Conservation (phyloP, 1,284 basidiomycete genomes). For the Mycosarcoma mackinlayi region DNA sequence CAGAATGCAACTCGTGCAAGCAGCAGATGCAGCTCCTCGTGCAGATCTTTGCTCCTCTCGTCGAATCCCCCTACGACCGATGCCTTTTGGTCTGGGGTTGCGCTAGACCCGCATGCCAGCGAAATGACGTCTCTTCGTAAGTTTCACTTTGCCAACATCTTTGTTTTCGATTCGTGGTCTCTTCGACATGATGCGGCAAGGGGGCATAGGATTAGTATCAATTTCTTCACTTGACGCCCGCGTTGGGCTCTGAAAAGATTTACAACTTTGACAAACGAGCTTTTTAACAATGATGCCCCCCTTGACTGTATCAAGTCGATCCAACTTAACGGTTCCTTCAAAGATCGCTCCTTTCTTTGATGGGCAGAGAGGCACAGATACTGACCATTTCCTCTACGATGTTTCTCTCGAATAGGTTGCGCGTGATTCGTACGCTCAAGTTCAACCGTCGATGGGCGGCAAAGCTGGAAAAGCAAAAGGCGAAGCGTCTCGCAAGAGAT, state of each 20-base stretch:
- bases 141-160: constrained; percentile 13
- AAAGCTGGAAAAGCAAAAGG: constrained; percentile 63
- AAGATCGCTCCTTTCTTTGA: constrained; percentile 18
- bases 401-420: constrained; percentile 51
- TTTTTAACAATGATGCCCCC: constrained; percentile 67
- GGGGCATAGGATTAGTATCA: constrained; percentile 64
- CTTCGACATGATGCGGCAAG: not conserved
- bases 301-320: not conserved
- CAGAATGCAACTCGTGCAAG: constrained; percentile 53
- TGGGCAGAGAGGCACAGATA: not conserved
- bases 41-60: constrained; percentile 66
- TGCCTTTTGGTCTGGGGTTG: constrained; percentile 66
- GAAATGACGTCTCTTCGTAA: constrained; percentile 56
- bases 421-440: constrained; percentile 62
- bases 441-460: constrained; percentile 66
- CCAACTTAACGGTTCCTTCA: not conserved
- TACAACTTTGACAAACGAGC: constrained; percentile 67
- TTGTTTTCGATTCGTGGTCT: not conserved
- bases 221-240: constrained; percentile 68
- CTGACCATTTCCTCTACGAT: constrained; percentile 11
- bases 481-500: constrained; percentile 23
- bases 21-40: constrained; percentile 66
- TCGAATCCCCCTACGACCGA: constrained; percentile 63
- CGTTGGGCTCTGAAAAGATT: constrained; percentile 60
- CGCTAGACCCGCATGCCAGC: constrained; percentile 58